Conservation (phyloP, 2,329 filamentous ascomycete species). For the Polytolypa hystricis region DNA sequence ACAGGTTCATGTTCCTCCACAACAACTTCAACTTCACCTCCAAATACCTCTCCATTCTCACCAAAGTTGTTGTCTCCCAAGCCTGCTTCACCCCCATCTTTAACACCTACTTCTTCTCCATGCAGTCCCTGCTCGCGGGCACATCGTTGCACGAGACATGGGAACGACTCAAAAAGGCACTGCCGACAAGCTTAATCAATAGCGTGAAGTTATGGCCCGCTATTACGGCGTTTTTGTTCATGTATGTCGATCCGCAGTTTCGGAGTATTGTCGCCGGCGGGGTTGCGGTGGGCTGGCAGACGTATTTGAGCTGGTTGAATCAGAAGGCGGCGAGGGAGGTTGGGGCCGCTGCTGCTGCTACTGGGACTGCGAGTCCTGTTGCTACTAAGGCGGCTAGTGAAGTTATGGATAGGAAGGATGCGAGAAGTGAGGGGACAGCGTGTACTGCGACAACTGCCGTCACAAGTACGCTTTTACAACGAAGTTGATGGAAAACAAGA, state of each 20-base stretch:
- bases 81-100: slow-evolving; percentile 69
- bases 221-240: slow-evolving; percentile 76
- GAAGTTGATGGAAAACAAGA: no score
- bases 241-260: slow-evolving; percentile 70
- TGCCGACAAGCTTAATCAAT: slow-evolving; percentile 66
- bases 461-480: no score
- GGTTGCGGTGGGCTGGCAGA: slow-evolving; percentile 84
- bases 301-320: slow-evolving; percentile 75
- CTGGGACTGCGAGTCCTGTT: not conserved
- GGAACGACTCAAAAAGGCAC: slow-evolving; percentile 61
- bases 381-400: no score
- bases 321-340: slow-evolving; percentile 55
- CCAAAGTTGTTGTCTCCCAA: slow-evolving; percentile 75
- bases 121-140: slow-evolving; percentile 65
- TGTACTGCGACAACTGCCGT: no score
- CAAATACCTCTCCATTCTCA: slow-evolving; percentile 55
- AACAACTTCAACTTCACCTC: slow-evolving; percentile 75
- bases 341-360: slow-evolving; percentile 18
- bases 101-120: slow-evolving; percentile 71
- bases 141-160: slow-evolving; percentile 52
- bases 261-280: slow-evolving; percentile 68
- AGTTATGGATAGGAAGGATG: no score
- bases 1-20: slow-evolving; percentile 68
- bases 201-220: slow-evolving; percentile 81
- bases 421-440: slow-evolving; percentile 8